Conservation (phyloP, 169 alveolate genomes). For the Plasmodium fragile region DNA sequence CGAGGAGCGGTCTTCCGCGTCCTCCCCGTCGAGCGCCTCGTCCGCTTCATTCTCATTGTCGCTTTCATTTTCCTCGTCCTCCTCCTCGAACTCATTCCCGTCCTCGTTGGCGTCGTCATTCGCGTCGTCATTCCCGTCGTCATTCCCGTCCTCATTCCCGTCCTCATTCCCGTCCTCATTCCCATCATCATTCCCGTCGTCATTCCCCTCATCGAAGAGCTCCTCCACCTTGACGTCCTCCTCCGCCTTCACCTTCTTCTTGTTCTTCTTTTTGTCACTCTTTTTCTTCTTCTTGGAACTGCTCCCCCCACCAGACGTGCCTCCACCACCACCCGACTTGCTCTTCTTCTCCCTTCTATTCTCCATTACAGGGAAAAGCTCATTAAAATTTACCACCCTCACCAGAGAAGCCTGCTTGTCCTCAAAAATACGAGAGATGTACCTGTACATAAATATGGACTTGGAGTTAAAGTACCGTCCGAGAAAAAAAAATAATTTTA, state of each 20-base stretch:
- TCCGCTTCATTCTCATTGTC: slow-evolving; percentile 1
- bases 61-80: background rate
- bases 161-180: slow-evolving; percentile 1
- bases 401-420: slow-evolving; percentile 23
- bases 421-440: slow-evolving; percentile 70
- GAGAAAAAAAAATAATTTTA: slow-evolving; percentile 48
- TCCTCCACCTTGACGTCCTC: slow-evolving; percentile 10
- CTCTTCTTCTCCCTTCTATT: background rate
- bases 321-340: background rate
- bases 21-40: background rate
- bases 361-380: slow-evolving; percentile 40
- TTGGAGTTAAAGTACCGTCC: slow-evolving; percentile 69
- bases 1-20: background rate
- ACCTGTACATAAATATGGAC: slow-evolving; percentile 69
- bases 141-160: background rate
- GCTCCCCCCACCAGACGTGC: background rate
- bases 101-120: background rate
- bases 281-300: slow-evolving; percentile 27
- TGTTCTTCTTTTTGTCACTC: background rate
- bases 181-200: background rate
- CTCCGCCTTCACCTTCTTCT: background rate
- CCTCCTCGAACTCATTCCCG: background rate
- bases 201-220: slow-evolving; percentile 15
- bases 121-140: background rate
- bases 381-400: slow-evolving; percentile 55